Conservation (phyloP, 75 land plant species). For the Adiantum capillusveneris region DNA sequence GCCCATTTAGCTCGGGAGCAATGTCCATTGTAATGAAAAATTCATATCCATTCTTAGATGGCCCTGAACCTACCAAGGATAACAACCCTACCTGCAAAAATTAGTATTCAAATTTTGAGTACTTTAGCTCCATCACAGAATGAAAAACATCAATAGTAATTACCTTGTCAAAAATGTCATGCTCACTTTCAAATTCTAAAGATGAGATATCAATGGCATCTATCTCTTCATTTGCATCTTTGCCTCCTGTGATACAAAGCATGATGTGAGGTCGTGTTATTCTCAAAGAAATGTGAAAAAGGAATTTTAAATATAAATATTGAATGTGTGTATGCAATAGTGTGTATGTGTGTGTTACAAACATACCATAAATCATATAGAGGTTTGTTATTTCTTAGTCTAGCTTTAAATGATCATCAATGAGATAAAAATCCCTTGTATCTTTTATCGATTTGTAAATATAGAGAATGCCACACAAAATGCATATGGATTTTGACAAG, state of each 20-base stretch:
- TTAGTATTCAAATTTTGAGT: background rate
- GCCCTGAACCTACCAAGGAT: slow-evolving; percentile 25
- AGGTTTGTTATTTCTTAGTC: too few relatives aligned
- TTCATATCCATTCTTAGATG: slow-evolving; percentile 17
- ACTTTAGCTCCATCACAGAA: background rate
- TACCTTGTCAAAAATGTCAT: slow-evolving; percentile 17
- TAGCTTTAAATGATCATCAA: too few relatives aligned
- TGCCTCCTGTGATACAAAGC: slow-evolving; percentile 13
- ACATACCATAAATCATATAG: too few relatives aligned
- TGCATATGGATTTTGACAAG: too few relatives aligned
- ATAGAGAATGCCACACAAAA: too few relatives aligned
- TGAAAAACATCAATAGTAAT: background rate
- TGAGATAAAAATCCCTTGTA: too few relatives aligned
- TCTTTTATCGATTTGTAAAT: too few relatives aligned
- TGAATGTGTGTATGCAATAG: too few relatives aligned
- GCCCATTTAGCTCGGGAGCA: slow-evolving; percentile 17
- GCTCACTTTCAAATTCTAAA: slow-evolving; percentile 9
- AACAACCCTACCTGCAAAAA: slow-evolving; percentile 13
- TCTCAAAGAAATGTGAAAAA: too few relatives aligned
- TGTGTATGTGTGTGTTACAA: too few relatives aligned
- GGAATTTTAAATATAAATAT: too few relatives aligned
- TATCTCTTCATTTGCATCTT: slow-evolving; percentile 15
- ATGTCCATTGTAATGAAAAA: slow-evolving; percentile 25
- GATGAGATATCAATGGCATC: slow-evolving; percentile 20
- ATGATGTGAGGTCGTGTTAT: too few relatives aligned